Evolutionary conservation across 176 grass and related monocot species (phyloP), one percentile per base, ranked within the genome.

Genomic region (Juncus inflexus): DNA sequence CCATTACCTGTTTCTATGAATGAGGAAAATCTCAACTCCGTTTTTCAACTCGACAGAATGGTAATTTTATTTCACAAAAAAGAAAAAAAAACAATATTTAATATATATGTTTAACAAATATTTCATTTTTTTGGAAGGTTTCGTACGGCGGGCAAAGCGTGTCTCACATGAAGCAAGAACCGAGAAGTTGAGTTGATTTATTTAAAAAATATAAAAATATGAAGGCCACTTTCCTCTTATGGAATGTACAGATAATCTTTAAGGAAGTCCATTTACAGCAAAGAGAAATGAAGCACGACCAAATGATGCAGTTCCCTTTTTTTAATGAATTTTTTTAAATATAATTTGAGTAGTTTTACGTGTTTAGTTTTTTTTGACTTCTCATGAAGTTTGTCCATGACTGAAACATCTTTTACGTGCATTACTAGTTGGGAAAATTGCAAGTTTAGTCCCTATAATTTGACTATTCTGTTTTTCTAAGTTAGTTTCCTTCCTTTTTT

Each of bases 21-120:
- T 14, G 87, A 97, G 36, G 80, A 89, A 12, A 43, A 86, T 59
- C 68, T 97, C 35, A 81, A 66, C 65, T 81, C 80, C 35, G 79
- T 91, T 81, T 59, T 86, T 74, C 77, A 88, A 67, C 64, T 79
- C 51, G 67, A 74, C 40, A 81, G 82, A 85, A 83, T 85, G 92
- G 92, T 97, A 79, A 87, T 66, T 76, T 58, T 9, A 57, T 57
- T 65, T 19, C 45, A n/a, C 50, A 7, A 47, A 9, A 52, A 39
- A 6, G 6, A 55, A 54, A 13, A 55, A 55, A 12, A 50, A 42
- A 40, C 40, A 39, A 40, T 7, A 63, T 36, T 6, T 40, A 64
- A 64, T 9, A 8, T 15, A 14, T 38, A 64, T 64, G 19, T 15
- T 35, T 28, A 12, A 5, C 50, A 50, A 10, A 0, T 62, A 12